phyloP scores from a whole-genome alignment of 2,329 filamentous ascomycete genomes.

The Orbilia oligospora region DNA sequence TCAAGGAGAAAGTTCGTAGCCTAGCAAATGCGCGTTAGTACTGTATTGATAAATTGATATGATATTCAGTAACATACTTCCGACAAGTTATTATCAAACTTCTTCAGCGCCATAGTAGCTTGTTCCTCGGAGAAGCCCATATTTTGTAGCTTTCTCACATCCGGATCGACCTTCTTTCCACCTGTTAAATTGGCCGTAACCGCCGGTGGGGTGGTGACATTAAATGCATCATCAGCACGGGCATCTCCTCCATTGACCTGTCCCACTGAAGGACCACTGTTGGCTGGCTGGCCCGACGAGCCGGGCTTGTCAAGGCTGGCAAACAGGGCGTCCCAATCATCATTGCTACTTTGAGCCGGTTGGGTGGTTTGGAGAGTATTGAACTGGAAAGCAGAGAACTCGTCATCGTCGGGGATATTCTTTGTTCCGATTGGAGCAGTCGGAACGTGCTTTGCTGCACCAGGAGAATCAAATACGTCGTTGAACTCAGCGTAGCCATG shows the following conservation, averaged over 20 bases:
- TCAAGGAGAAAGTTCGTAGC: slow-evolving; percentile 60
- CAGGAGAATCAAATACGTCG: slow-evolving; percentile 80
- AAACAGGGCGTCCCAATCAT: slow-evolving; percentile 98
- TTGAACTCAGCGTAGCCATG: slow-evolving; percentile 84
- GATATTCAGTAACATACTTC: slow-evolving; percentile 75
- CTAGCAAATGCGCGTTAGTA: slow-evolving; percentile 43
- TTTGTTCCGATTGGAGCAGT: slow-evolving; percentile 63
- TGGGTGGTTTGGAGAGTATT: slow-evolving; percentile 67
- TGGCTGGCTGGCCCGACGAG: slow-evolving; percentile 75
- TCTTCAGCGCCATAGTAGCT: slow-evolving; percentile 85
- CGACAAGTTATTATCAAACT: slow-evolving; percentile 95
- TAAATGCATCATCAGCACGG: slow-evolving; percentile 35
- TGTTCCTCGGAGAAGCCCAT: slow-evolving; percentile 88
- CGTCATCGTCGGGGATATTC: slow-evolving; percentile 66
- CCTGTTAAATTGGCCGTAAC: slow-evolving; percentile 44
- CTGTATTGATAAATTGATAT: too few species aligned
- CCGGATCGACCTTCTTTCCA: slow-evolving; percentile 79
- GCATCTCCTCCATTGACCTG: slow-evolving; percentile 63
- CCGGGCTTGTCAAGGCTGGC: slow-evolving; percentile 67
- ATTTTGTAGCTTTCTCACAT: slow-evolving; percentile 86
- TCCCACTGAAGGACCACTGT: slow-evolving; percentile 64
- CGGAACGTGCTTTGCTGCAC: slow-evolving; percentile 64
- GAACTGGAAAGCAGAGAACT: slow-evolving; percentile 71
- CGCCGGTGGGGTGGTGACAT: slow-evolving; percentile 8
- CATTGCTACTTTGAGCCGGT: slow-evolving; percentile 68